A percentile compares a stretch with the other conserved stretches of the same genome.
These are phyloP conservation scores for Fusarium sp. DNA, from an alignment of 2,329 filamentous ascomycete species.

Conservation along the genomic window DNA sequence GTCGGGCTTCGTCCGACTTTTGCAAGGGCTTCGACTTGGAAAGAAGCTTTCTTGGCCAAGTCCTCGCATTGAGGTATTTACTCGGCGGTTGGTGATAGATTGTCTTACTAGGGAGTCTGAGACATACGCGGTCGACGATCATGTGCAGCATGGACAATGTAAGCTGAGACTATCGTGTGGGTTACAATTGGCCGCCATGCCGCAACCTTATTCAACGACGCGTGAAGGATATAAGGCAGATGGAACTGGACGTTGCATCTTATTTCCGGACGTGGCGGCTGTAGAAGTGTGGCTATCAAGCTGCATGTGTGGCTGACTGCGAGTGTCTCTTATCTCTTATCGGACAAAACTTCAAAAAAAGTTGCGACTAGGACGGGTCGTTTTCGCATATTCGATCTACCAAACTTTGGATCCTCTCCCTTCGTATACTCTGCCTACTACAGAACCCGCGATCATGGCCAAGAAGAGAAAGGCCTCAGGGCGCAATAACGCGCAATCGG, in stretches of 20 bases:
- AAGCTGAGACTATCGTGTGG: constrained; percentile 12
- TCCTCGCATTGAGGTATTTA: constrained; percentile 10
- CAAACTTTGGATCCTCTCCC: background rate
- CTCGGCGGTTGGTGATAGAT: background rate
- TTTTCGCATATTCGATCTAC: constrained; percentile 13
- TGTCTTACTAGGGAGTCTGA: constrained; percentile 12
- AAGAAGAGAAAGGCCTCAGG: constrained; percentile 79
- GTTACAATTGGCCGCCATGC: constrained; percentile 15
- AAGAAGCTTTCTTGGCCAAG: background rate
- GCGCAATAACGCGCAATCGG: constrained; percentile 58
- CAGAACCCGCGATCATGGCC: constrained; percentile 61
- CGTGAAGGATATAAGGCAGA: background rate
- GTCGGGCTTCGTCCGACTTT: constrained; percentile 9
- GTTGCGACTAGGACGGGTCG: constrained; percentile 29
- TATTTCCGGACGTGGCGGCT: constrained; percentile 2
- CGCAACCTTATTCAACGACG: constrained; percentile 1
- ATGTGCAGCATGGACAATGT: constrained; percentile 17
- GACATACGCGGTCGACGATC: constrained; percentile 20
- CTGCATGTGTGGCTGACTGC: background rate
- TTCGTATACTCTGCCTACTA: background rate
- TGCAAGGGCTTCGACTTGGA: background rate
- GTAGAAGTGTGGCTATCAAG: background rate
- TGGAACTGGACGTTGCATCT: background rate
- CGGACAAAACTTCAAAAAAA: constrained; percentile 40
- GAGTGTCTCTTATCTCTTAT: constrained; percentile 34